Conservation (phyloP, 2,329 filamentous ascomycete species). For the Claviceps sp. region DNA sequence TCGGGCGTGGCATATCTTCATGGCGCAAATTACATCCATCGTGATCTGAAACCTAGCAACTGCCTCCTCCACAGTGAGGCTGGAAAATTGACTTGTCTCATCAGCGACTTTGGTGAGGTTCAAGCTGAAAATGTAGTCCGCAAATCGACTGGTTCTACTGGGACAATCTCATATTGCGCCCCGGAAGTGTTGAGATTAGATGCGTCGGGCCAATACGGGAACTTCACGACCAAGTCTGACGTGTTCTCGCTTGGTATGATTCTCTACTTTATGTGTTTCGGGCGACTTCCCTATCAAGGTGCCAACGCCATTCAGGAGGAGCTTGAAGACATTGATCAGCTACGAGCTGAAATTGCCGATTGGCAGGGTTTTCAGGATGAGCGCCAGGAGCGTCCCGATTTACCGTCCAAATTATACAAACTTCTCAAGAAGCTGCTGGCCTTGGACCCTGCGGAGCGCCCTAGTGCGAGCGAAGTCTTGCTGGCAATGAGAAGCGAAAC, state of each 20-base stretch:
- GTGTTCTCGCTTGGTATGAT: slow-evolving; percentile 99
- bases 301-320: slow-evolving; percentile 83
- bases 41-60: slow-evolving; percentile 92
- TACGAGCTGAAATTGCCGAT: slow-evolving; percentile 71
- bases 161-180: slow-evolving; percentile 94
- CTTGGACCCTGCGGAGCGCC: slow-evolving; percentile 61
- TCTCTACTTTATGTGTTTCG: slow-evolving; percentile 95
- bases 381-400: slow-evolving; percentile 58
- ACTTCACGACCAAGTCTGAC: slow-evolving; percentile 94
- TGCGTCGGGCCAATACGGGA: slow-evolving; percentile 60
- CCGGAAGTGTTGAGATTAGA: slow-evolving; percentile 75
- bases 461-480: slow-evolving; percentile 76
- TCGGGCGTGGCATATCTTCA: slow-evolving; percentile 85
- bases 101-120: slow-evolving; percentile 96
- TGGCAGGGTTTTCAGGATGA: slow-evolving; percentile 84
- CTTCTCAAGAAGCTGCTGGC: slow-evolving; percentile 72
- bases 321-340: slow-evolving; percentile 73
- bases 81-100: slow-evolving; percentile 61
- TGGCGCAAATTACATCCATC: slow-evolving; percentile 82
- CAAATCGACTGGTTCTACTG: slow-evolving; percentile 85
- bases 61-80: slow-evolving; percentile 74
- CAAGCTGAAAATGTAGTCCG: slow-evolving; percentile 69
- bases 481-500: slow-evolving; percentile 59
- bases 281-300: slow-evolving; percentile 68
- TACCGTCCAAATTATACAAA: slow-evolving; percentile 75